Percentiles rank a stretch among this genome's conserved stretches.
Conservation (phyloP, 1,284 basidiomycete genomes). For the Trametes hirsuta region DNA sequence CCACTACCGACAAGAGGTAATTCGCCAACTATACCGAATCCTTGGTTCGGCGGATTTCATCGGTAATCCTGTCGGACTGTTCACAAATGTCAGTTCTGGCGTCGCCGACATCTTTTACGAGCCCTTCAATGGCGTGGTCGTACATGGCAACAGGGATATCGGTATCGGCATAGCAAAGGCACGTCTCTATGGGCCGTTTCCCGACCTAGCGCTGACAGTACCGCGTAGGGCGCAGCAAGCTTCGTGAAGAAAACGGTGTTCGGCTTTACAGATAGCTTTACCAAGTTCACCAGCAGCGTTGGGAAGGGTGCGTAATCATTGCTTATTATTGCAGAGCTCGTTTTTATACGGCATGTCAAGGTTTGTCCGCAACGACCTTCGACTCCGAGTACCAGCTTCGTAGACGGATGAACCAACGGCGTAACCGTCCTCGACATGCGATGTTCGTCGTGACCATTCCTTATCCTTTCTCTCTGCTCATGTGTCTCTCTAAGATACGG, state of each 20-base stretch:
- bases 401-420: conserved; percentile 84
- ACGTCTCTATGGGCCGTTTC: background rate
- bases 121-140: conserved; percentile 96
- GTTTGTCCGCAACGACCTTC: conserved; percentile 94
- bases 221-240: conserved; percentile 82
- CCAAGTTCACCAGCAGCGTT: conserved; percentile 96
- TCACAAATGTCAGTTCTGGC: conserved; percentile 99
- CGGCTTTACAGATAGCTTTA: conserved; percentile 93
- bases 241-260: conserved; percentile 99
- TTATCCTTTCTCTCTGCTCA: conserved; percentile 7
- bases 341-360: conserved; percentile 45
- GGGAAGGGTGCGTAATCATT: conserved; percentile 78
- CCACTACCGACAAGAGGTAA: conserved; percentile 94
- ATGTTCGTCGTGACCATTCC: conserved; percentile 56
- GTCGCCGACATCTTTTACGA: conserved; percentile 99
- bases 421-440: conserved; percentile 96
- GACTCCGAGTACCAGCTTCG: conserved; percentile 95
- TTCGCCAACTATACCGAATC: conserved; percentile 95
- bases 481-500: conserved; percentile 69
- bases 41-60: conserved; percentile 97
- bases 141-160: conserved; percentile 95
- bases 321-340: background rate
- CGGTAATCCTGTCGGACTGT: conserved; percentile 92
- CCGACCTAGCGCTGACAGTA: background rate
- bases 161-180: conserved; percentile 98